Percentiles rank a stretch among this genome's conserved stretches.
Evolutionary conservation across 495 filamentous ascomycete genomes (phyloP).

Genomic region (Xylaria grammica): DNA sequence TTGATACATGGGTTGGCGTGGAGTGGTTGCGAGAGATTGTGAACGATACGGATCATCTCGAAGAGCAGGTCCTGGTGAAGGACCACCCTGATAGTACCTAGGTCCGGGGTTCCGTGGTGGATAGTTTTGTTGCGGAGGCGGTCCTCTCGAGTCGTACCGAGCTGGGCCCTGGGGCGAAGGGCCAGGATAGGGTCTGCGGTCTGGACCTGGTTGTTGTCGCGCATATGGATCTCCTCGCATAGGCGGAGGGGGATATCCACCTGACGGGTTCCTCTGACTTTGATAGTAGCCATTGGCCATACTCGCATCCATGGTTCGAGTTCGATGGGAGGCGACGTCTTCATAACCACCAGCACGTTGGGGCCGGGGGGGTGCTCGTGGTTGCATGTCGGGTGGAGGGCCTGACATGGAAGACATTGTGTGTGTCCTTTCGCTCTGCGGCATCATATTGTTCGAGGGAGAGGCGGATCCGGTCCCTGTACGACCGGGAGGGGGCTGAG

Average conservation of each 20-base stretch:
- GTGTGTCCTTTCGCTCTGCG: slow-evolving; percentile 72
- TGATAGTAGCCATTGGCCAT: slow-evolving; percentile 61
- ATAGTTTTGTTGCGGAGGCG: slow-evolving; percentile 54
- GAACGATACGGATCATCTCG: slow-evolving; percentile 88
- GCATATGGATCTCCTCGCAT: slow-evolving; percentile 32
- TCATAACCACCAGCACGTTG: slow-evolving; percentile 58
- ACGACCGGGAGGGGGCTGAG: slow-evolving; percentile 81
- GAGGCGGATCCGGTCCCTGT: slow-evolving; percentile 86
- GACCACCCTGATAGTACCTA: slow-evolving; percentile 56
- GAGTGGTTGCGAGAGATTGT: slow-evolving; percentile 82
- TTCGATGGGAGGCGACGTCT: slow-evolving; percentile 37
- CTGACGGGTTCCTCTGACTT: slow-evolving; percentile 57
- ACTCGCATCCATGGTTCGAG: slow-evolving; percentile 47
- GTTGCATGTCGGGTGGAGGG: slow-evolving; percentile 58
- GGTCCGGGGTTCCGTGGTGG: slow-evolving; percentile 63
- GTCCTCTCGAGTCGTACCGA: slow-evolving; percentile 47
- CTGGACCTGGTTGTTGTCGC: slow-evolving; percentile 29
- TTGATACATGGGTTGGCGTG: slow-evolving; percentile 69
- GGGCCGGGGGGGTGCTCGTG: slow-evolving; percentile 65
- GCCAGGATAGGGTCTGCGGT: slow-evolving; percentile 63
- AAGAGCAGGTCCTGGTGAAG: slow-evolving; percentile 67
- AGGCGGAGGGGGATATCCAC: slow-evolving; percentile 38
- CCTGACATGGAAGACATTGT: slow-evolving; percentile 85
- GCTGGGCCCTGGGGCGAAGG: slow-evolving; percentile 38
- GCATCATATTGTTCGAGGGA: slow-evolving; percentile 48